phyloP scores from a whole-genome alignment of 441 rosid species.

The Oxalis stricta region DNA sequence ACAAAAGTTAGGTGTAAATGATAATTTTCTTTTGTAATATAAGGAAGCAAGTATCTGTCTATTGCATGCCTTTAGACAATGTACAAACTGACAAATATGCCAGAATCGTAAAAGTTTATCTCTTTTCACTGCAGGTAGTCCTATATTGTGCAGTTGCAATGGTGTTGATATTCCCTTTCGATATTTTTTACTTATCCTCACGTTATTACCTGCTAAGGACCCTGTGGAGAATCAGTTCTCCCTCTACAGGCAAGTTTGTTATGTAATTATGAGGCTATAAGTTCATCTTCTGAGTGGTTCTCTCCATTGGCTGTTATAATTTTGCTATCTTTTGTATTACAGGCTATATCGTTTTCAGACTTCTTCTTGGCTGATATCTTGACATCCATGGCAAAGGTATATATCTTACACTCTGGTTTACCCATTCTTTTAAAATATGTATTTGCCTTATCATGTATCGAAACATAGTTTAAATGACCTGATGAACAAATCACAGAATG shows the following conservation, averaged over 20 bases:
- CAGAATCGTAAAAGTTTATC: constrained; percentile 3
- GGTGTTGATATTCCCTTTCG: constrained; percentile 71
- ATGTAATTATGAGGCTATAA: neutral
- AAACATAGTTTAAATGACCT: neutral
- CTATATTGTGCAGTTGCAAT: constrained; percentile 56
- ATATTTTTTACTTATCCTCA: constrained; percentile 75
- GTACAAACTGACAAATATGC: neutral
- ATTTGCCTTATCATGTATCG: neutral
- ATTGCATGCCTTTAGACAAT: neutral
- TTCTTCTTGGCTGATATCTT: constrained; percentile 91
- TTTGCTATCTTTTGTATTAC: constrained; percentile 17
- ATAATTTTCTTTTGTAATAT: too few relatives aligned
- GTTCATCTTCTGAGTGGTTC: neutral
- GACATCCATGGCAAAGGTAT: constrained; percentile 96
- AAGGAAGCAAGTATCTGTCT: neutral
- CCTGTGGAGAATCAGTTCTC: constrained; percentile 73
- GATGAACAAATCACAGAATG: neutral
- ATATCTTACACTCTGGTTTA: neutral
- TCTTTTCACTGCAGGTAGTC: constrained; percentile 51
- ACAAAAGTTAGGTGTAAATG: too few relatives aligned
- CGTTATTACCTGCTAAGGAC: constrained; percentile 84
- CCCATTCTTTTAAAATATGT: neutral
- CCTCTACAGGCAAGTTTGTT: constrained; percentile 61
- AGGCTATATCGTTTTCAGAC: constrained; percentile 84
- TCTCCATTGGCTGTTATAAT: constrained; percentile 1